phyloP scores from a whole-genome alignment of 306 rosid species.

The Quercus rubra region DNA sequence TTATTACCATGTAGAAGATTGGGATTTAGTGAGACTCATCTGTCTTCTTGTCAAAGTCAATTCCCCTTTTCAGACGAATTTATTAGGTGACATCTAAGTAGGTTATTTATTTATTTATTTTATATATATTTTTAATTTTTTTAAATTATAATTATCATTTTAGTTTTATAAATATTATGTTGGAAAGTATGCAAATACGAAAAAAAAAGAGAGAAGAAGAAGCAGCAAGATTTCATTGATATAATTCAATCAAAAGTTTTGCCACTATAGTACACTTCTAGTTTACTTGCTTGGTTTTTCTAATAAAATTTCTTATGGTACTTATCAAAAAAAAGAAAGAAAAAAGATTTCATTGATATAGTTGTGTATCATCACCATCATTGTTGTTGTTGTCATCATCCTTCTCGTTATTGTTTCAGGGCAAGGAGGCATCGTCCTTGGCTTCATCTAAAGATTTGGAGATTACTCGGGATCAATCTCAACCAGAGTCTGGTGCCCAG shows the following conservation, averaged over 20 bases:
- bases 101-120: neutral
- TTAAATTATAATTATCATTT: neutral
- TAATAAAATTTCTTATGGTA: no score
- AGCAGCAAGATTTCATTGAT: neutral
- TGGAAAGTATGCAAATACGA: neutral
- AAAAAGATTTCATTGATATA: neutral
- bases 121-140: no score
- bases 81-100: neutral
- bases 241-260: no score
- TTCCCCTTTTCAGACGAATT: neutral
- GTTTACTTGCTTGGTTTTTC: no score
- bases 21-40: neutral
- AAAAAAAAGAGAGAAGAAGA: neutral
- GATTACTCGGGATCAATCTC: slow-evolving; percentile 33
- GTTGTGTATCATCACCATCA: neutral
- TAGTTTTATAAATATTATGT: neutral
- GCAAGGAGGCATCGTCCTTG: slow-evolving; percentile 24
- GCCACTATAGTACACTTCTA: no score
- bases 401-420: slow-evolving; percentile 42
- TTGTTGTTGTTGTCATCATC: neutral
- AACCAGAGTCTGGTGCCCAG: slow-evolving; percentile 20
- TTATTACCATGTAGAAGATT: neutral
- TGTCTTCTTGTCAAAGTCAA: neutral
- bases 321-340: no score
- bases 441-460: slow-evolving; percentile 35